These are phyloP conservation scores for Pythium dissimile DNA, from an alignment of 352 stramenopile genomes.

Conservation along the genomic window DNA sequence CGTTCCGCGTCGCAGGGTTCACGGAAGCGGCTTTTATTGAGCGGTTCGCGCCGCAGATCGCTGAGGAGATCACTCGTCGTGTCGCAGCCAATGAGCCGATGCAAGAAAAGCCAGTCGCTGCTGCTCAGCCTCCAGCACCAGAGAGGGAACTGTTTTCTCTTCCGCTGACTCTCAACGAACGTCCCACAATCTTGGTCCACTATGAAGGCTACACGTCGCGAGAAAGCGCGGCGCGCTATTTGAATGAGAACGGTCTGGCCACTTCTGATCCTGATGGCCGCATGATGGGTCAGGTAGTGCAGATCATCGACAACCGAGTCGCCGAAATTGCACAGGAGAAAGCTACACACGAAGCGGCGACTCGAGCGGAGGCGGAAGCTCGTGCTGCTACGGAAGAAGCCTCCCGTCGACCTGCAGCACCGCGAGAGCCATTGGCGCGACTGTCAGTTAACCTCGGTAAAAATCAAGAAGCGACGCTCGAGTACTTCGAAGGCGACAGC, in stretches of 20 bases:
- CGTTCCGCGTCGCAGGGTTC: slow-evolving; percentile 41
- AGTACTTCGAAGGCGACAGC: slow-evolving; percentile 76
- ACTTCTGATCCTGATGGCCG: slow-evolving; percentile 33
- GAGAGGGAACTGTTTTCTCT: slow-evolving; percentile 64
- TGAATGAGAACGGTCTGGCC: slow-evolving; percentile 50
- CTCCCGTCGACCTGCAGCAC: not conserved
- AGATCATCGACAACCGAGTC: slow-evolving; percentile 53
- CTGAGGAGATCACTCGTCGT: slow-evolving; percentile 48
- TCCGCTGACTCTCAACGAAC: slow-evolving; percentile 52
- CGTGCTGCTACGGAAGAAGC: not conserved
- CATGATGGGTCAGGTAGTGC: slow-evolving; percentile 49
- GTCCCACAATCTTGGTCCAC: slow-evolving; percentile 49
- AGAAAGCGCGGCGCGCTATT: slow-evolving; percentile 57
- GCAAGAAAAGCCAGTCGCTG: not conserved
- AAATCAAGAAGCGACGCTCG: slow-evolving; percentile 37
- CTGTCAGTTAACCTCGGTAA: slow-evolving; percentile 53
- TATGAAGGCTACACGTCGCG: slow-evolving; percentile 54
- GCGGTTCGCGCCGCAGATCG: slow-evolving; percentile 53
- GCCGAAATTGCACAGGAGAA: slow-evolving; percentile 42
- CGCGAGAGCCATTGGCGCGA: slow-evolving; percentile 30
- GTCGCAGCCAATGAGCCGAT: slow-evolving; percentile 21
- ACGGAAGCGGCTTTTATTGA: slow-evolving; percentile 48
- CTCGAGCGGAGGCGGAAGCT: slow-evolving; percentile 11
- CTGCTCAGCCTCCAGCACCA: slow-evolving; percentile 1
- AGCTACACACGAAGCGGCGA: slow-evolving; percentile 16